Percentiles rank a stretch among this genome's conserved stretches.
phyloP scores from a whole-genome alignment of 2,329 filamentous ascomycete genomes.

The Sordariomycetes sp. region DNA sequence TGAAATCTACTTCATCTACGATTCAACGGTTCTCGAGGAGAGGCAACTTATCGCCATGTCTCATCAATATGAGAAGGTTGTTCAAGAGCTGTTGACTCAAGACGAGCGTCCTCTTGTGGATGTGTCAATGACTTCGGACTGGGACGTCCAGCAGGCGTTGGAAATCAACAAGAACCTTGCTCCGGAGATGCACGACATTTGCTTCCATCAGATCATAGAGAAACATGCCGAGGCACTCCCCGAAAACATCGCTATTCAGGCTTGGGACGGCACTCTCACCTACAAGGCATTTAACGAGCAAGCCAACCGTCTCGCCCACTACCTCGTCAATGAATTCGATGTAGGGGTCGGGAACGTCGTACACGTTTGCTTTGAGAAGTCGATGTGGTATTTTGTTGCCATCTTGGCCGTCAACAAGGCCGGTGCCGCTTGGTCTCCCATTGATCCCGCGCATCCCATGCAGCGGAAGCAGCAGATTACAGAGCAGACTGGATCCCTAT shows the following conservation, averaged over 20 bases:
- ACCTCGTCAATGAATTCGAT: background rate
- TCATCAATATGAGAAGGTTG: conserved; percentile 1
- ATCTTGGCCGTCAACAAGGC: conserved; percentile 13
- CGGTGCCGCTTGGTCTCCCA: conserved; percentile 13
- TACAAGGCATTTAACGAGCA: too few species aligned
- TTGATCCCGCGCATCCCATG: conserved; percentile 8
- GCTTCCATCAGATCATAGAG: conserved; percentile 1
- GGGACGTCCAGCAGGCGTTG: conserved; percentile 1
- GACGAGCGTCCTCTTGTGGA: background rate
- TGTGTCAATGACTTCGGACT: background rate
- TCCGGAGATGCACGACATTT: background rate
- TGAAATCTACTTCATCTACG: conserved; percentile 5
- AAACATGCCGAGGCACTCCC: conserved; percentile 11
- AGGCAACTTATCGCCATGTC: conserved; percentile 1
- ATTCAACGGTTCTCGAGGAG: conserved; percentile 1
- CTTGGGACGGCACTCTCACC: conserved; percentile 30
- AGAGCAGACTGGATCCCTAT: background rate
- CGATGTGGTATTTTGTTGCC: conserved; percentile 7
- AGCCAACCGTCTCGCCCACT: background rate
- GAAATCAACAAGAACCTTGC: background rate
- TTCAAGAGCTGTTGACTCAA: background rate
- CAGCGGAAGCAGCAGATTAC: conserved; percentile 1
- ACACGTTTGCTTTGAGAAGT: conserved; percentile 12
- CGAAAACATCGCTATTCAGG: conserved; percentile 22
- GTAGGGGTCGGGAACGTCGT: conserved; percentile 7